Percentiles rank a stretch among this genome's conserved stretches.
phyloP scores from a whole-genome alignment of 257 asterid genomes.

The Scutellaria minor region DNA sequence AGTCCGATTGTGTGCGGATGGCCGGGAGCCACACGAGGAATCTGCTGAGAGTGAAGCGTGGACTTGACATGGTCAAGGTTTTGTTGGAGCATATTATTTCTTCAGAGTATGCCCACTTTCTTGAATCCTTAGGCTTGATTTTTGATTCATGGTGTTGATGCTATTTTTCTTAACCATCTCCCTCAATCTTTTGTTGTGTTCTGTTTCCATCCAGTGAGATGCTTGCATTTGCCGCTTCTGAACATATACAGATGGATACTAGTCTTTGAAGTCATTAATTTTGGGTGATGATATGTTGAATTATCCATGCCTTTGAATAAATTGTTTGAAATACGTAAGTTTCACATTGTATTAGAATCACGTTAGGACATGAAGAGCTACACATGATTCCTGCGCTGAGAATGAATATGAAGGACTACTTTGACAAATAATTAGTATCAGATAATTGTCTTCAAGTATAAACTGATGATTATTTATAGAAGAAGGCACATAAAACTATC shows the following conservation, averaged over 20 bases:
- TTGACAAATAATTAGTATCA: background rate
- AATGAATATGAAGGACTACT: background rate
- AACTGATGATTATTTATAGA: background rate
- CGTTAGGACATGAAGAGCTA: background rate
- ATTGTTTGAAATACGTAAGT: background rate
- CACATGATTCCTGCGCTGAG: background rate
- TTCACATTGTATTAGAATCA: background rate
- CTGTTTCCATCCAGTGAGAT: background rate
- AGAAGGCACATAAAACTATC: background rate
- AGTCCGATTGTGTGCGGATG: conserved; percentile 66
- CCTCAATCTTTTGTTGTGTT: background rate
- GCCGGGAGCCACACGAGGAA: conserved; percentile 95
- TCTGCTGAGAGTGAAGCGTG: conserved; percentile 91
- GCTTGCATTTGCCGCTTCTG: background rate
- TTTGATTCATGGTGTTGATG: conserved; percentile 4
- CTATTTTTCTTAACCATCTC: conserved; percentile 5
- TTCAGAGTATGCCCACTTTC: conserved; percentile 57
- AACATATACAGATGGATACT: background rate
- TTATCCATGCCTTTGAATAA: background rate
- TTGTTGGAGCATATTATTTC: conserved; percentile 81
- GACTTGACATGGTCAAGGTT: conserved; percentile 89
- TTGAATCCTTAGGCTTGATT: conserved; percentile 23
- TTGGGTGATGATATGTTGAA: background rate
- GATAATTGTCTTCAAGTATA: background rate
- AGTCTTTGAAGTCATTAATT: background rate